Conservation (phyloP, 2,329 filamentous ascomycete species). For the Epichloe sibirici region DNA sequence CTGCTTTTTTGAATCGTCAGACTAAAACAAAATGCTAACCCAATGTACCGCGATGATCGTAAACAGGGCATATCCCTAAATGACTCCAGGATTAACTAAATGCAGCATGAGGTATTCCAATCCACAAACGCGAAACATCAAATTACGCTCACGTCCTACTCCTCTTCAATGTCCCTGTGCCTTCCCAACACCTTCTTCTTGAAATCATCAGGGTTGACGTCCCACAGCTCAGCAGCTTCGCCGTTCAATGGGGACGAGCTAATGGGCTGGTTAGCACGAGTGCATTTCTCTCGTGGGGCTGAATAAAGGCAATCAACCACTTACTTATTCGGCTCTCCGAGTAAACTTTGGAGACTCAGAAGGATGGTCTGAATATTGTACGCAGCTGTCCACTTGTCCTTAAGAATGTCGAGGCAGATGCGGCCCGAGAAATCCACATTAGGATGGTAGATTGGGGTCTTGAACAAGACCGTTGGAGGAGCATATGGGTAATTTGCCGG, state of each 20-base stretch:
- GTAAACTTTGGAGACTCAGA: slow-evolving; percentile 82
- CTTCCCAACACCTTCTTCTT: slow-evolving; percentile 59
- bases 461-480: slow-evolving; percentile 86
- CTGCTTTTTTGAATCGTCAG: slow-evolving; percentile 10
- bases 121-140: slow-evolving; percentile 2
- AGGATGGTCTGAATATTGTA: slow-evolving; percentile 94
- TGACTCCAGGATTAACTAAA: slow-evolving; percentile 26
- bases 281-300: background rate
- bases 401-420: slow-evolving; percentile 95
- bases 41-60: slow-evolving; percentile 17
- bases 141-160: slow-evolving; percentile 25
- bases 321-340: slow-evolving; percentile 97
- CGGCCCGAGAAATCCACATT: slow-evolving; percentile 96
- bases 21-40: slow-evolving; percentile 17
- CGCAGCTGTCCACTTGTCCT: slow-evolving; percentile 97
- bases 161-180: slow-evolving; percentile 53
- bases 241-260: slow-evolving; percentile 92
- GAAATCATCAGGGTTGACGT: slow-evolving; percentile 76
- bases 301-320: slow-evolving; percentile 20
- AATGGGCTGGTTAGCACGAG: background rate
- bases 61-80: slow-evolving; percentile 18
- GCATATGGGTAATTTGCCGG: slow-evolving; percentile 88
- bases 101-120: slow-evolving; percentile 11
- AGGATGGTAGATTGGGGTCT: slow-evolving; percentile 97
- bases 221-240: slow-evolving; percentile 93